Base-by-base conservation (phyloP, 768 basidiomycete species). In the Panellus pusillus region DNA sequence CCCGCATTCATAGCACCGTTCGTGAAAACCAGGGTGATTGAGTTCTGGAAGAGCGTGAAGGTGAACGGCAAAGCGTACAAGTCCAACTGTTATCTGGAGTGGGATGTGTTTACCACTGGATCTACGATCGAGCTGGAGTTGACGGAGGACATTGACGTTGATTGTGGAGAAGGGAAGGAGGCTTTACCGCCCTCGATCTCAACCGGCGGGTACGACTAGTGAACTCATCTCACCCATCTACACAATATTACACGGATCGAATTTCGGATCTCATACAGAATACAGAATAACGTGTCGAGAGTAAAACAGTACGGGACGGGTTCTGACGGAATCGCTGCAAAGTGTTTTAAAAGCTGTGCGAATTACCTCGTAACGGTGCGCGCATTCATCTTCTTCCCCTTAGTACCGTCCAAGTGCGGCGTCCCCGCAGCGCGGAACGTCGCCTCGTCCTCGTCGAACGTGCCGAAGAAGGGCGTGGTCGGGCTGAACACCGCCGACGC, bases 401-500 rank as follows among this genome's bases (percentile, higher is more conserved):
- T 24, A 24, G 24, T 56, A 32, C 31, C 49, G 14, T 50, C 49
- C 45, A 55, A 28, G 41, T 44, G 53, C 53, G 45, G 29, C 45
- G 24, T 24, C 24, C 24, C 11, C 8, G 32, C 14, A 35, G 50
- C 55, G 15, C 55, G 44, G 50, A 57, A 52, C 17, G 48, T 55
- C 37, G 39, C 38, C 40, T 60, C 41, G 39, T 50, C 38, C 45
- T 49, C 55, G 53, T 65, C 68, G 63, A 87, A 86, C 8, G 81
- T 79, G 24, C 80, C 79, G 68, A 87, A 83, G 70, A 86, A 88
- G 11, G 86, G 86, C 11, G 86, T 88, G 11, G 84, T 79, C 15
- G 86, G 86, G 63, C 86, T 87, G 50, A 87, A 73, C 27, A 35
- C 32, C 2, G 83, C 86, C 36, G 83, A 81, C 14, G 84, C 80